Conservation (phyloP, 2,329 filamentous ascomycete genomes). For the Berkeleyomyces basicola region DNA sequence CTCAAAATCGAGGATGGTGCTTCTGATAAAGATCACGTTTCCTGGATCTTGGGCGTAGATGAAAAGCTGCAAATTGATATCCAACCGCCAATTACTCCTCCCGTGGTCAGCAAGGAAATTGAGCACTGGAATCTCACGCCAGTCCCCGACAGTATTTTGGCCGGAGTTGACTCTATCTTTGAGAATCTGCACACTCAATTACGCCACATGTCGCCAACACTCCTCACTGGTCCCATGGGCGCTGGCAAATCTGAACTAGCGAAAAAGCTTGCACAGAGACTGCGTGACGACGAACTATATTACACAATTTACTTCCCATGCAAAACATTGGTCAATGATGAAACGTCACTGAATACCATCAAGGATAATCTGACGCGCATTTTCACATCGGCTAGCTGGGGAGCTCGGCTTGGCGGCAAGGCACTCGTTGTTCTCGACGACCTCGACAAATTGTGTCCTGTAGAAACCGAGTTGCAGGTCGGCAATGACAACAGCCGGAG, state of each 20-base stretch:
- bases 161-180: slow-evolving; percentile 70
- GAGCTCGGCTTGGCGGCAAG: slow-evolving; percentile 67
- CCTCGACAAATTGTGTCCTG: slow-evolving; percentile 79
- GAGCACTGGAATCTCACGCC: slow-evolving; percentile 38
- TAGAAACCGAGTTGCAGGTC: slow-evolving; percentile 85
- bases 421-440: slow-evolving; percentile 83
- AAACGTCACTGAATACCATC: slow-evolving; percentile 74
- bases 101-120: slow-evolving; percentile 34
- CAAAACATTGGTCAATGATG: slow-evolving; percentile 73
- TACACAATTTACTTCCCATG: slow-evolving; percentile 78
- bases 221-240: slow-evolving; percentile 77
- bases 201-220: slow-evolving; percentile 70
- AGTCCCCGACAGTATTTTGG: slow-evolving; percentile 43
- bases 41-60: slow-evolving; percentile 68
- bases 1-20: slow-evolving; percentile 49
- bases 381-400: slow-evolving; percentile 85
- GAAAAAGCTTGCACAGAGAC: slow-evolving; percentile 54
- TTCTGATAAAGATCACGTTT: slow-evolving; percentile 32
- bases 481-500: slow-evolving; percentile 87
- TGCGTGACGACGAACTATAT: slow-evolving; percentile 59
- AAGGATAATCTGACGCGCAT: slow-evolving; percentile 73
- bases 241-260: slow-evolving; percentile 77
- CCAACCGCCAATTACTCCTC: slow-evolving; percentile 53
- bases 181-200: slow-evolving; percentile 59
- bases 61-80: slow-evolving; percentile 58